Conservation (phyloP, 768 basidiomycete genomes). For the Leccinellum luteum region DNA sequence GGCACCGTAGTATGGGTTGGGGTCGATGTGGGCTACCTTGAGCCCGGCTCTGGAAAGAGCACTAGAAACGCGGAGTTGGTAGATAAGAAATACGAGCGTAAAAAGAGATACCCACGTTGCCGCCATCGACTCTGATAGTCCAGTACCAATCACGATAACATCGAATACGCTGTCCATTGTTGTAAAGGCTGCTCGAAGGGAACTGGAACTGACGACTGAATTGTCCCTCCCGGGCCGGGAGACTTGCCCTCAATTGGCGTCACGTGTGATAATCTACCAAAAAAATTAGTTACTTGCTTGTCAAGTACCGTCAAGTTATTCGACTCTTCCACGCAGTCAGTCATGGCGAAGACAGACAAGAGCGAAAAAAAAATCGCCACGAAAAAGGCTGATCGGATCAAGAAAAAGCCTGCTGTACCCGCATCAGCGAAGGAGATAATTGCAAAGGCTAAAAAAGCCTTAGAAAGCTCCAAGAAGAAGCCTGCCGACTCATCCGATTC, state of each 20-base stretch:
- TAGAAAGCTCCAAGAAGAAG: slow-evolving; percentile 11
- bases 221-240: neutral
- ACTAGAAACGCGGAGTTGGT: slow-evolving; percentile 39
- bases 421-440: slow-evolving; percentile 42
- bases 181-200: neutral
- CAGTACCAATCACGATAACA: slow-evolving; percentile 72
- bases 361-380: slow-evolving; percentile 33
- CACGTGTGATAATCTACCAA: slow-evolving; percentile 23
- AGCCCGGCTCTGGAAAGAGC: slow-evolving; percentile 87
- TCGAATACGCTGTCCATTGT: slow-evolving; percentile 53
- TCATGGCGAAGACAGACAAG: slow-evolving; percentile 42
- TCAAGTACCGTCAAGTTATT: neutral
- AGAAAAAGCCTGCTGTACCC: slow-evolving; percentile 23
- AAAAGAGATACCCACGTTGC: slow-evolving; percentile 67
- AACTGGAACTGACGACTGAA: neutral
- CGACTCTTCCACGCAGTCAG: slow-evolving; percentile 1
- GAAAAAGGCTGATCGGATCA: slow-evolving; percentile 32
- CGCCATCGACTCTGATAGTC: slow-evolving; percentile 77
- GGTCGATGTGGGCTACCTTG: slow-evolving; percentile 85
- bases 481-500: neutral
- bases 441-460: slow-evolving; percentile 36
- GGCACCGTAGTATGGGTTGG: slow-evolving; percentile 81
- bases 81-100: neutral
- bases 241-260: slow-evolving; percentile 27
- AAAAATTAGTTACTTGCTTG: slow-evolving; percentile 9